Percentiles rank a stretch among this genome's conserved stretches.
phyloP scores from a whole-genome alignment of 129 eudicot species.

The Artemisia annua region DNA sequence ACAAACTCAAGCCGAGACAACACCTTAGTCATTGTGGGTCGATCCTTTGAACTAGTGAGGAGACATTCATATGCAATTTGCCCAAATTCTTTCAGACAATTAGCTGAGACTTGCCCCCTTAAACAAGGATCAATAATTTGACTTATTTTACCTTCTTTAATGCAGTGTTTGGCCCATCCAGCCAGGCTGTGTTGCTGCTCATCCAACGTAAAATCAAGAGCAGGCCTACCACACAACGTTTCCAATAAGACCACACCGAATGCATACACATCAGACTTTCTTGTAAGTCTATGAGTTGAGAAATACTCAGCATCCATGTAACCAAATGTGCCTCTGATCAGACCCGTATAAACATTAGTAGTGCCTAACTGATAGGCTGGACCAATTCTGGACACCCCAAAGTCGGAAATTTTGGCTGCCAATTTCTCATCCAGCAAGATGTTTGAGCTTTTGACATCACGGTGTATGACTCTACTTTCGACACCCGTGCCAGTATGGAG shows the following conservation, averaged over 20 bases:
- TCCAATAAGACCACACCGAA: conserved; percentile 51
- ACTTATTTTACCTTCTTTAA: conserved; percentile 24
- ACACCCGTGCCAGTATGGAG: too few relatives aligned
- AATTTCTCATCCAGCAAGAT: conserved; percentile 32
- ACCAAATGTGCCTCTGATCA: too few relatives aligned
- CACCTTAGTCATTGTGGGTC: conserved; percentile 56
- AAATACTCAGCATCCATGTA: too few relatives aligned
- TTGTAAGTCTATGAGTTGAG: conserved; percentile 14
- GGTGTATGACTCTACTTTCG: conserved; percentile 32
- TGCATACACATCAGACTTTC: conserved; percentile 51
- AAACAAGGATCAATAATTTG: conserved; percentile 39
- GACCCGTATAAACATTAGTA: too few relatives aligned
- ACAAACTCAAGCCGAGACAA: conserved; percentile 40
- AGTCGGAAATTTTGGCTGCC: conserved; percentile 17
- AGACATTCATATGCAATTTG: conserved; percentile 41
- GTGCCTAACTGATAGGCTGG: too few relatives aligned
- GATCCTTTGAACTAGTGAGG: conserved; percentile 22
- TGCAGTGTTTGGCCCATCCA: conserved; percentile 37
- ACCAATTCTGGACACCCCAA: too few relatives aligned
- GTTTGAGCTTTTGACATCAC: conserved; percentile 38
- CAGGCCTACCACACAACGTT: conserved; percentile 51
- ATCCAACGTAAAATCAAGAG: conserved; percentile 39
- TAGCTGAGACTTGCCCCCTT: conserved; percentile 19
- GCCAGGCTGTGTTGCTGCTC: conserved; percentile 40
- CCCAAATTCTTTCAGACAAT: conserved; percentile 34